Base-by-base conservation (phyloP, 2,329 filamentous ascomycete species). In the Colletotrichum sp. region DNA sequence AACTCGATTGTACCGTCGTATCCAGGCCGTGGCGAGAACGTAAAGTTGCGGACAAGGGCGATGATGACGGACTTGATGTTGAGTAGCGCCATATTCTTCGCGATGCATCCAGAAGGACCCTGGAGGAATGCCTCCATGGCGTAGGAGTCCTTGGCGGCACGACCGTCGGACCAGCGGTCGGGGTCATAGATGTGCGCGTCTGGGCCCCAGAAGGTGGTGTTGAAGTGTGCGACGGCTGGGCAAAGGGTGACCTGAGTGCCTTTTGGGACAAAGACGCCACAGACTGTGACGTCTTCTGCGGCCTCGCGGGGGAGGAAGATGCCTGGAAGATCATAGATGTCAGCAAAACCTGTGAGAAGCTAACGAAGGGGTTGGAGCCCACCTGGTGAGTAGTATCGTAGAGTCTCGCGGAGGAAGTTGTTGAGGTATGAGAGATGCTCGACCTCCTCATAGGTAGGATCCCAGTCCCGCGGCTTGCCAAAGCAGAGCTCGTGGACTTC, bases 341-440 rank as follows among this genome's bases (percentile, higher is more conserved):
- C 21, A 68, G 64, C 26, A 3, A 10, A 16, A 9, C n/a, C n/a
- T 18, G 13, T 3, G 8, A 13, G 44, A 12, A 16, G 5, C 13
- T 21, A 2, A 21, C 10, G 13, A 21, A 52, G n/a, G 10, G n/a
- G 16, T 12, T 12, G 4, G 10, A 15, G 90, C 67, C 2, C 60
- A 75, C 77, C 77, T 30, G 85, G 85, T 6, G 83, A 79, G 71
- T 82, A 84, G 77, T 84, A 82, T 6, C 85, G 82, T 26, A 87
- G 70, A 10, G 85, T 78, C 78, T 87, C 85, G 75, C 79, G 84
- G 75, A 82, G 81, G 8, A 86, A 85, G 55, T 84, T 84, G 76
- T 84, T 82, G 15, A 87, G 76, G 74, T 85, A 86, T 4, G 80
- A 92, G 90, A 74, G 94, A 87, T 81, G 57, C 44, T 76, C 78